phyloP scores from a whole-genome alignment of 768 basidiomycete genomes.

The Pleurotus cornucopiae region DNA sequence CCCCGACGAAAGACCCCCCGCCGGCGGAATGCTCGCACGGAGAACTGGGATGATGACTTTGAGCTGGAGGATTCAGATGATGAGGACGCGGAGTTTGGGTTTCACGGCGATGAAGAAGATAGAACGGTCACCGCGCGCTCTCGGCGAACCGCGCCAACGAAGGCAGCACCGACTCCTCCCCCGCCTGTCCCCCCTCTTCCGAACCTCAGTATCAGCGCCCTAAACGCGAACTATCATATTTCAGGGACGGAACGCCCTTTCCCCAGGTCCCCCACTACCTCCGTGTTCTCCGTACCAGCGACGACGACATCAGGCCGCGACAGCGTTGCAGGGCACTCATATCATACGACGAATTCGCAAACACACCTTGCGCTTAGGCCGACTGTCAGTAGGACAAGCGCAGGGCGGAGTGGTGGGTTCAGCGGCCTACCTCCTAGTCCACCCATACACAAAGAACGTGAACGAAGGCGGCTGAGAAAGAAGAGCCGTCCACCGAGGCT shows the following conservation, averaged over 20 bases:
- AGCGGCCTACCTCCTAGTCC: slow-evolving; percentile 57
- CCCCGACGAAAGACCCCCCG: slow-evolving; percentile 4
- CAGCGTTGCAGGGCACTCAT: slow-evolving; percentile 34
- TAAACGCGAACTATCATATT: slow-evolving; percentile 10
- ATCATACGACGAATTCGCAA: slow-evolving; percentile 23
- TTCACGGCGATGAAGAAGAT: slow-evolving; percentile 60
- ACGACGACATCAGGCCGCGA: slow-evolving; percentile 37
- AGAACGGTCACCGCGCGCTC: slow-evolving; percentile 65
- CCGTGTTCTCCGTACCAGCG: slow-evolving; percentile 64
- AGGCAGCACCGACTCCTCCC: slow-evolving; percentile 34
- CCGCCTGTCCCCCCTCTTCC: slow-evolving; percentile 19
- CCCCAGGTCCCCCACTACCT: slow-evolving; percentile 57
- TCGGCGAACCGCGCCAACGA: slow-evolving; percentile 33
- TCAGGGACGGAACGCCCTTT: slow-evolving; percentile 26
- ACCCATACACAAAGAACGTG: slow-evolving; percentile 52
- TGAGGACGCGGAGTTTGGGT: slow-evolving; percentile 51
- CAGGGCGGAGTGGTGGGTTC: slow-evolving; percentile 29
- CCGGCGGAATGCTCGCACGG: slow-evolving; percentile 20
- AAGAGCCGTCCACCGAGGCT: slow-evolving; percentile 63
- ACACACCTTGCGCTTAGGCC: slow-evolving; percentile 27
- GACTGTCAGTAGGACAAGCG: slow-evolving; percentile 21
- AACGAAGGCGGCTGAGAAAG: slow-evolving; percentile 65
- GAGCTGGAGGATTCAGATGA: slow-evolving; percentile 40
- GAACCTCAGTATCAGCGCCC: slow-evolving; percentile 11
- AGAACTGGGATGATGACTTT: slow-evolving; percentile 68